Evolutionary conservation across 2,329 filamentous ascomycete genomes (phyloP), one percentile per base, ranked within the genome.

Genomic region (Xylariomycetidae sp.): DNA sequence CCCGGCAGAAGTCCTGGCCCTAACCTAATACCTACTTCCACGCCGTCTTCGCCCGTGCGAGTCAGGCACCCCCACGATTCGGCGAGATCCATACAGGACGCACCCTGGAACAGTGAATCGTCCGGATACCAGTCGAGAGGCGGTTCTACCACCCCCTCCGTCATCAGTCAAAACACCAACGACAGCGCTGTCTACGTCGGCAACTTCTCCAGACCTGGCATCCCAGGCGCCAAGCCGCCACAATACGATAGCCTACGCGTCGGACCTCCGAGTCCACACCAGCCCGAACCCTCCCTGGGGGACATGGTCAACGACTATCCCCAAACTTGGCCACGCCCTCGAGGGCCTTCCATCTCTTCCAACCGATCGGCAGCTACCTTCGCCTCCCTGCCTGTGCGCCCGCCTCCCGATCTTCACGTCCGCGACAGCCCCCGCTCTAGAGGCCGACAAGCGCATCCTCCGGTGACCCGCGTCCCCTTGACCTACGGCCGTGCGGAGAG

Each of bases 191-290:
- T 59, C 43, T 49, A 53, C 28, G 60, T 74, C 28, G 68, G 69
- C 47, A 78, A 78, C 54, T 78, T 78, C 51, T 78, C 74, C n/a
- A 65, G 74, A 24, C 74, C 74, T 25, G 63, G 74, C 37, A 74
- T 73, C 40, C 58, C 63, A 24, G 76, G 73, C 50, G 61, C 72
- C 39, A 64, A 63, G 35, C 67, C 68, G 40, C 50, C 60, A 32
- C 52, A 55, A 27, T 46, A 52, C 30, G 63, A 66, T 19, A 44
- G 51, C 27, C 40, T 49, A 38, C 58, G 53, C 28, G 44, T 54
- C 23, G 56, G 53, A 27, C 50, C 50, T n/a, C 42, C 48, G 34
- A 50, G 44, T 31, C 46, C 49, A n/a, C 32, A 38, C 8, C 43
- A 45, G 12, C 32, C 45, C 24, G 56, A 59, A 9, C 27, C 44